phyloP scores from a whole-genome alignment of 495 filamentous ascomycete species.

The Chaetomium fimeti region DNA sequence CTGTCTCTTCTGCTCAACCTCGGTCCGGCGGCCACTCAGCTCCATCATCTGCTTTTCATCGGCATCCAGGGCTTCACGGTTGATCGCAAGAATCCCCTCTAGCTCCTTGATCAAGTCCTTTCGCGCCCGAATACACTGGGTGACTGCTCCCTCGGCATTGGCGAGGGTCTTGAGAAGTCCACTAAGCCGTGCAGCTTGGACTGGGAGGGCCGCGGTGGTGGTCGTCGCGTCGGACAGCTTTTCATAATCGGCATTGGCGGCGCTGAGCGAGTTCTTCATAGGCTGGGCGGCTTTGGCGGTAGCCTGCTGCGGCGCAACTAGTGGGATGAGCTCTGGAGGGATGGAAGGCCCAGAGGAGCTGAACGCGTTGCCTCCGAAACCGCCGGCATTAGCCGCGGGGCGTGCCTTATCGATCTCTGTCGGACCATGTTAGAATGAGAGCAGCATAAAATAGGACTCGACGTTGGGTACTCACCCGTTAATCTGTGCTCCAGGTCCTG shows the following conservation, averaged over 20 bases:
- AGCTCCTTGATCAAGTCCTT: slow-evolving; percentile 71
- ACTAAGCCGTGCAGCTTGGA: slow-evolving; percentile 86
- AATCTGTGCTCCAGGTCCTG: slow-evolving; percentile 73
- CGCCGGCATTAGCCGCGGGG: slow-evolving; percentile 57
- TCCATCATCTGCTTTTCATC: slow-evolving; percentile 65
- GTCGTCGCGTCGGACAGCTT: slow-evolving; percentile 69
- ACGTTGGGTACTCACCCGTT: slow-evolving; percentile 56
- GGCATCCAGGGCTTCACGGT: slow-evolving; percentile 62
- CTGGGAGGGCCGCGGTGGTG: slow-evolving; percentile 69
- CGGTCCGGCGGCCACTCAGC: slow-evolving; percentile 58
- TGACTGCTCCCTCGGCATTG: slow-evolving; percentile 86
- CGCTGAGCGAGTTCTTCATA: slow-evolving; percentile 59
- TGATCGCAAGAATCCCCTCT: slow-evolving; percentile 75
- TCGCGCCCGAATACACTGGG: slow-evolving; percentile 85
- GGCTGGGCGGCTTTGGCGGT: slow-evolving; percentile 66
- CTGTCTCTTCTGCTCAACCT: slow-evolving; percentile 72
- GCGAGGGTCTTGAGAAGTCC: slow-evolving; percentile 83
- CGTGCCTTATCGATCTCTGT: slow-evolving; percentile 79
- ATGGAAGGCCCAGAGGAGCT: slow-evolving; percentile 59
- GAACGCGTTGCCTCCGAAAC: slow-evolving; percentile 63
- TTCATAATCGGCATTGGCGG: slow-evolving; percentile 75
- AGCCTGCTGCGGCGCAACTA: slow-evolving; percentile 69
- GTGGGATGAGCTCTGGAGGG: slow-evolving; percentile 72
- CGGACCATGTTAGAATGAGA: slow-evolving; percentile 5
- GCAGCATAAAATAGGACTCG: not conserved